Conservation (phyloP, 2,329 filamentous ascomycete species). For the Colletotrichum zoysiae region DNA sequence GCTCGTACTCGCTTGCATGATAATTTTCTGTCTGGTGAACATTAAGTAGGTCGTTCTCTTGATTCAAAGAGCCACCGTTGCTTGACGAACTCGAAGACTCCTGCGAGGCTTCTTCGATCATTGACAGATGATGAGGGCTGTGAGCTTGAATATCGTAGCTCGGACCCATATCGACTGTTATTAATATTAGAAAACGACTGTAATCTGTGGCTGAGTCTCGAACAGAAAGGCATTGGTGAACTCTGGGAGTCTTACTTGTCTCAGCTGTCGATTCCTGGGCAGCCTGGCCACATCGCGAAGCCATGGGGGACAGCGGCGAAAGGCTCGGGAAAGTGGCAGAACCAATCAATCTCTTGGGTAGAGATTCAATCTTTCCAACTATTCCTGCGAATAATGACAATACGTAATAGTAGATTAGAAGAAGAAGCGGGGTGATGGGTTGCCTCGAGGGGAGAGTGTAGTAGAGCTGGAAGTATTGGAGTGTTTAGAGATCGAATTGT, state of each 20-base stretch:
- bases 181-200: background rate
- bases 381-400: background rate
- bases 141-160: slow-evolving; percentile 6
- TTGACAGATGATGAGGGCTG: slow-evolving; percentile 36
- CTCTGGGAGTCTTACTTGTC: slow-evolving; percentile 7
- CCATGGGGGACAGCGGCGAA: background rate
- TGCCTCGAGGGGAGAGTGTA: background rate
- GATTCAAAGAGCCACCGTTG: background rate
- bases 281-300: background rate
- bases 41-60: background rate
- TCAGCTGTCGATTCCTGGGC: slow-evolving; percentile 12
- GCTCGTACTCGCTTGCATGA: background rate
- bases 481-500: too few species aligned
- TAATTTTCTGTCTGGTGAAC: background rate
- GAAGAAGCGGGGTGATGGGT: background rate
- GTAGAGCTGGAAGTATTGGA: background rate
- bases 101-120: slow-evolving; percentile 35
- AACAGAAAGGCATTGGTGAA: background rate
- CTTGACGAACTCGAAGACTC: slow-evolving; percentile 2
- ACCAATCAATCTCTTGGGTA: background rate
- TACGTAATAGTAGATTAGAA: background rate
- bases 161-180: background rate
- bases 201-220: too few species aligned
- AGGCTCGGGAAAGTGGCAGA: background rate
- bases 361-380: background rate